These are phyloP conservation scores for Aspergillus sp. DNA, from an alignment of 2,329 filamentous ascomycete species.

Conservation along the genomic window DNA sequence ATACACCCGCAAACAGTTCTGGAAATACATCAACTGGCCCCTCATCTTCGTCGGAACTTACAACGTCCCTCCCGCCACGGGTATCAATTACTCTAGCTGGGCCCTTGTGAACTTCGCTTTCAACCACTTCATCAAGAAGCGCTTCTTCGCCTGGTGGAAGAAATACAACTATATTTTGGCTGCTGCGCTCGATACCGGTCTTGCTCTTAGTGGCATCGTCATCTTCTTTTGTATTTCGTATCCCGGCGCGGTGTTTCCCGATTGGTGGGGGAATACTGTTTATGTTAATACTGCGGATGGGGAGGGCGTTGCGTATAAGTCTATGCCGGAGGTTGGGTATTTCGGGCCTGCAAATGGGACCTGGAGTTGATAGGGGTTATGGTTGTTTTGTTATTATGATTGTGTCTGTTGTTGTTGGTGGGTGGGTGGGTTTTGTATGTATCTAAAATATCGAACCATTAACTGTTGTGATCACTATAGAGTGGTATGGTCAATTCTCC, in stretches of 20 bases:
- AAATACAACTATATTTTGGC: constrained; percentile 50
- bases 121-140: constrained; percentile 68
- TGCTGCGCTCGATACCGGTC: constrained; percentile 41
- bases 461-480: no score
- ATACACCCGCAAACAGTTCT: constrained; percentile 33
- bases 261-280: constrained; percentile 39
- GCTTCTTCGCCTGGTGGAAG: constrained; percentile 45
- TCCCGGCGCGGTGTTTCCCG: constrained; percentile 31
- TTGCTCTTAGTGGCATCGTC: constrained; percentile 36
- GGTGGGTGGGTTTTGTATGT: neutral
- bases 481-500: no score
- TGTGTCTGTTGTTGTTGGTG: neutral
- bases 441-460: no score
- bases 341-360: constrained; percentile 36
- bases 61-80: constrained; percentile 33
- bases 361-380: constrained; percentile 20
- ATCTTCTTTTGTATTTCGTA: constrained; percentile 40
- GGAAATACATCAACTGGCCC: constrained; percentile 38
- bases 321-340: constrained; percentile 30
- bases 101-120: constrained; percentile 63
- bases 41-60: constrained; percentile 34
- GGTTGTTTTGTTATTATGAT: neutral
- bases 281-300: constrained; percentile 36
- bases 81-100: constrained; percentile 40
- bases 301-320: constrained; percentile 29